Percentiles rank a stretch among this genome's conserved stretches.
Evolutionary conservation across 164 flowering plant genomes (phyloP).

Genomic region (Taxillus chinensis): DNA sequence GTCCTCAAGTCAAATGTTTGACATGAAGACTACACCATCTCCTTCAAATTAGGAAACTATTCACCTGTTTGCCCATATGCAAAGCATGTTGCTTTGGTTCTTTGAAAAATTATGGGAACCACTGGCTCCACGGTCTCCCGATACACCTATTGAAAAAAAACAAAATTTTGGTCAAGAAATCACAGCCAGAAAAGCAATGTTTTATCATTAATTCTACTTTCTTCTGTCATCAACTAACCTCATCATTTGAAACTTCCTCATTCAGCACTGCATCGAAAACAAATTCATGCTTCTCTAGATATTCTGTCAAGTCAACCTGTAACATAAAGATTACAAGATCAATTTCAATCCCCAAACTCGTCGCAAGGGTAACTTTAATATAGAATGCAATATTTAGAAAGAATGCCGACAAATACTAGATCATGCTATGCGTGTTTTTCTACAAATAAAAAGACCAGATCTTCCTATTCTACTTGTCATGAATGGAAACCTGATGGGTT

Average conservation of each 20-base stretch:
- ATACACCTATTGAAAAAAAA: constrained; percentile 44
- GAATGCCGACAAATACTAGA: no score
- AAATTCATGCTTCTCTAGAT: constrained; percentile 88
- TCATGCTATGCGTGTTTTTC: no score
- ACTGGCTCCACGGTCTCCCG: constrained; percentile 83
- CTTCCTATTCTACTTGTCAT: no score
- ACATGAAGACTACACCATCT: no score
- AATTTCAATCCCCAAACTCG: no score
- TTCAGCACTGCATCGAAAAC: constrained; percentile 85
- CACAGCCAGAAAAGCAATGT: no score
- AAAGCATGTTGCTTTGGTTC: constrained; percentile 96
- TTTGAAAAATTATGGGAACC: constrained; percentile 75
- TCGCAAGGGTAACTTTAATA: no score
- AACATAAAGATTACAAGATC: not conserved
- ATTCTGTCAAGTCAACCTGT: constrained; percentile 93
- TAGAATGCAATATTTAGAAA: no score
- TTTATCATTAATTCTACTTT: not conserved
- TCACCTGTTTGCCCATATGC: constrained; percentile 98
- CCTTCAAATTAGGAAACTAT: not conserved
- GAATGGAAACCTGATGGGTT: no score
- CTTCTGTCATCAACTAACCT: constrained; percentile 37
- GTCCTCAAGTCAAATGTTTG: no score
- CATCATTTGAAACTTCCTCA: constrained; percentile 85
- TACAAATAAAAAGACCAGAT: no score
- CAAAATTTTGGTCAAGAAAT: no score